Evolutionary conservation across 768 basidiomycete species (phyloP), one percentile per base, ranked within the genome.

Genomic region (Leucocoprinus birnbaumii): DNA sequence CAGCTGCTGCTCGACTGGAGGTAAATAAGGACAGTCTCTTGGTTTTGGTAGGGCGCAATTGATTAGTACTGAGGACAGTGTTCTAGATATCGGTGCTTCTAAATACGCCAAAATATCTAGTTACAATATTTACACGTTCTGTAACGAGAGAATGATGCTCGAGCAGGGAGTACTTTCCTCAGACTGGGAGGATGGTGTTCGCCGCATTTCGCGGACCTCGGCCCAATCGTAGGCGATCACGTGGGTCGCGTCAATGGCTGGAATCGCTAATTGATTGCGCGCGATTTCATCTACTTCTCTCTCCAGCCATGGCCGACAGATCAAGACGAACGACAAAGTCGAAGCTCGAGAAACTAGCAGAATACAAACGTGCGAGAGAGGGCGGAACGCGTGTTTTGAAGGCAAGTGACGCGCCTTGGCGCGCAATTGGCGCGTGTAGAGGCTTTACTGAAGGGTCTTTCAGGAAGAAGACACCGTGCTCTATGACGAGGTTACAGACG

Each of bases 401-500:
- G 79, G 87, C 83, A 60, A 52, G 73, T 58, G 7, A 55, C 56
- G 48, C 63, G 55, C 51, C 47, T 55, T 52, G 45, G 34, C 35
- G 42, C 38, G 5, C 41, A n/a, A 45, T 55, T 52, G 45, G 34
- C 35, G 42, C 38, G 5, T 44, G 18, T 50, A 43, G 26, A 25
- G 3, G 21, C 14, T 16, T 42, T 9, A 55, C 44, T 40, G 22
- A 49, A 5, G 16, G 8, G 19, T 35, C 25, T 34, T 31, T 8
- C 46, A 80, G 72, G 76, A 79, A 54, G 74, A 87, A 31, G 89
- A 93, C 37, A 78, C 73, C 16, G 75, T 79, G 14, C 73, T 98
- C 11, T 98, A 95, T 65, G 94, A 97, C 62, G 89, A 91, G 62
- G 89, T 98, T 14, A 81, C 86, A 0, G 95, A 97, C 53, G 91